Evolutionary conservation across 1,284 basidiomycete genomes (phyloP), one percentile per base, ranked within the genome.

Genomic region (Tilletia setariae): DNA sequence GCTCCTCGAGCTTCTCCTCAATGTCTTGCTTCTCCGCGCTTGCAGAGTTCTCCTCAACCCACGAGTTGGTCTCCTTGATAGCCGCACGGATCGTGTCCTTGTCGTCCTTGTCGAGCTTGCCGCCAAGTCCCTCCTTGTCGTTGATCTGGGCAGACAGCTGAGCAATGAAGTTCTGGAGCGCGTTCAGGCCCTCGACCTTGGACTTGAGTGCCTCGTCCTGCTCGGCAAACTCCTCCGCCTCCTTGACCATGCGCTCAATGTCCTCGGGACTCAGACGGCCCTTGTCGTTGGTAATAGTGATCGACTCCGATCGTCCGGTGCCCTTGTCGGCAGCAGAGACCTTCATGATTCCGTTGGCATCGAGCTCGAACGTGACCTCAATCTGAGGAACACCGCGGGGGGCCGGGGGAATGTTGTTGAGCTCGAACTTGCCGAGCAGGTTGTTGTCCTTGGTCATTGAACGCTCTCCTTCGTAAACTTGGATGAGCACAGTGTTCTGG

Each of bases 401-500:
- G 1, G 94, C 91, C 47, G 94, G 93, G 23, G 94, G 94, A 74
- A 98, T 96, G 72, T 91, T 84, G 70, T 89, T 90, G 62, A 97
- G 89, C 85, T 97, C 94, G 82, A 98, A 97, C 84, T 94, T 94
- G 85, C 94, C 94, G 74, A 98, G 90, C 67, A 91, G 88, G 87
- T 96, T 94, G 89, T 97, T 97, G 86, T 98, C 93, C 88, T 94
- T 94, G 80, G 94, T 96, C 83, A 95, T 85, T 61, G 92, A 89
- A 83, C 93, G 92, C 86, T 96, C 93, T 84, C 94, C 93, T 87
- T 96, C 93, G 82, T 87, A 96, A 70, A 97, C 93, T 79, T 86
- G 85, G 84, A 95, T 94, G 56, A 79, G 68, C 19, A 82, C 80
- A n/a, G 75, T 76, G 72, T 78, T 78, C 76, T 82, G 80, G 77